A percentile compares a stretch with the other conserved stretches of the same genome.
phyloP scores from a whole-genome alignment of 192 early-diverging fungal species.

The Coemansia sp. region DNA sequence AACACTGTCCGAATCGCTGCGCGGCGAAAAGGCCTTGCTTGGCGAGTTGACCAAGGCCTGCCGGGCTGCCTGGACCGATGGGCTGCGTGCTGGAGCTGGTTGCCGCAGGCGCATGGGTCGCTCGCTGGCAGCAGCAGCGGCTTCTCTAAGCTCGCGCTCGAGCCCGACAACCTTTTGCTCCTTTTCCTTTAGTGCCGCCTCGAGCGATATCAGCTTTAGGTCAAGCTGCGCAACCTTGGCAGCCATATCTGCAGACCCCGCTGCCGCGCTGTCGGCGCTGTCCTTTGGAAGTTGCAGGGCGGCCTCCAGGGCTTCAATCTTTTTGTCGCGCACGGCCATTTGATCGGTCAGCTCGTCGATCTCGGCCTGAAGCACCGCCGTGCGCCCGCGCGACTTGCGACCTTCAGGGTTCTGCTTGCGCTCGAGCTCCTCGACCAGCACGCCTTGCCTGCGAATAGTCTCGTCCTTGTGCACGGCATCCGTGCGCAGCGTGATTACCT shows the following conservation, averaged over 20 bases:
- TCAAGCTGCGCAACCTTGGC: constrained; percentile 41
- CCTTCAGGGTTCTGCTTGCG: constrained; percentile 55
- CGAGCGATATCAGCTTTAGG: constrained; percentile 38
- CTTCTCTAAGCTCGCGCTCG: constrained; percentile 30
- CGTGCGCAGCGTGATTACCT: constrained; percentile 34
- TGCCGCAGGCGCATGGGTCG: constrained; percentile 56
- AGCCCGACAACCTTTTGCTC: constrained; percentile 17
- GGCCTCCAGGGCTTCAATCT: constrained; percentile 33
- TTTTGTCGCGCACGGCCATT: constrained; percentile 27
- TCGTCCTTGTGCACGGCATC: constrained; percentile 54
- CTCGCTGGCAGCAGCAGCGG: constrained; percentile 30
- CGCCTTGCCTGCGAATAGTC: constrained; percentile 38
- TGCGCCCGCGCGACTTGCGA: constrained; percentile 32
- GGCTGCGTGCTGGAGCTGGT: constrained; percentile 13
- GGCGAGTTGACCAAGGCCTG: not conserved
- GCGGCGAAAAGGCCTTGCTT: not conserved
- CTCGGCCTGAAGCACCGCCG: constrained; percentile 35
- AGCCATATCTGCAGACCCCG: not conserved
- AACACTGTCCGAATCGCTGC: not conserved
- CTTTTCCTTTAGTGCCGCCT: constrained; percentile 24
- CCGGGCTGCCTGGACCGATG: constrained; percentile 9
- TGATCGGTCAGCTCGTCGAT: constrained; percentile 40
- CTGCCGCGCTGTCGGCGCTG: constrained; percentile 11
- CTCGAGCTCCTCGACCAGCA: constrained; percentile 49
- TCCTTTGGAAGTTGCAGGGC: constrained; percentile 27